Evolutionary conservation across 768 basidiomycete species (phyloP), one percentile per base, ranked within the genome.

Genomic region (Psilocybe cubensis): DNA sequence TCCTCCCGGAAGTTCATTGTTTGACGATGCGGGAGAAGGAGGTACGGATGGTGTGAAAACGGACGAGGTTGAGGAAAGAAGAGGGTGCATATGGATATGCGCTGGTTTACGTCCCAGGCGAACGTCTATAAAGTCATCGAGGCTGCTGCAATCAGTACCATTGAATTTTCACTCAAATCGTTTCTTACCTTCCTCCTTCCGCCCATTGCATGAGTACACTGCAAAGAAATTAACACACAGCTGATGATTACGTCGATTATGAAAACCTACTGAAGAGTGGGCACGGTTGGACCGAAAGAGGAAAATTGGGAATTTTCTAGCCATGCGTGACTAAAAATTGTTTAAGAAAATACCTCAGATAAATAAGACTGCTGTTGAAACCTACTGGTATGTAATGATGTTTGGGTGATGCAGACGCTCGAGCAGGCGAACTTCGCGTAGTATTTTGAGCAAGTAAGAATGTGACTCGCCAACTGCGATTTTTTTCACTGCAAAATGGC

Each of bases 151-250:
- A 21, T 41, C 42, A 47, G 11, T 20, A 24, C 57, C 40, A 18
- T 25, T n/a, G 58, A 41, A 6, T 28, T 28, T 18, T 6, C 10
- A 2, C 17, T 21, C 18, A 14, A 14, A 29, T 29, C 12, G 53
- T 7, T 12, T 17, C 23, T 45, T 64, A 81, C 83, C 84, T 86
- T 61, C 93, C 93, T 6, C 88, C 91, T 78, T 95, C 92, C 0
- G 93, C 93, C 90, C 90, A 95, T 76, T 94, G 91, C 94, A 95
- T 95, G 21, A 95, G 75, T 9, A 94, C 86, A 62, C 92, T 94
- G 62, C 28, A 24, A 24, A 18, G 28, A 43, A 3, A 41, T 41
- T 17, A 46, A 31, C 18, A 28, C 4, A 50, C 28, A 21, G 47
- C 18, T 14, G 25, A 52, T 11, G 11, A 1, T 12, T n/a, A 31